Base-by-base conservation (phyloP, 2,329 filamentous ascomycete species). In the Colletotrichum coccodes region DNA sequence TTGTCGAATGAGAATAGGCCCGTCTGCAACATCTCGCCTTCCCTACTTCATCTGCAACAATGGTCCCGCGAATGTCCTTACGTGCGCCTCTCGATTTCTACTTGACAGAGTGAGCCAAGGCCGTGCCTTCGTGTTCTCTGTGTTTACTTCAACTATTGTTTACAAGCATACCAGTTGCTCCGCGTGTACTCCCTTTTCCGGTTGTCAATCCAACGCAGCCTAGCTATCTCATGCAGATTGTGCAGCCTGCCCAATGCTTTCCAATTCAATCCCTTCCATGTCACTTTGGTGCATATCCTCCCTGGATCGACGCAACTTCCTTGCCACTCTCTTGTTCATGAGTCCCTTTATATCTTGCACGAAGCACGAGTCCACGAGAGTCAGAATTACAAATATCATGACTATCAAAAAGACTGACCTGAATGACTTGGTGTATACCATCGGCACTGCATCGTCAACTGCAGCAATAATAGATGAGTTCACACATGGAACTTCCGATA, bases 401-500 rank as follows among this genome's bases (percentile, higher is more conserved):
- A 76, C 79, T 36, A 75, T 73, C 65, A 77, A 79, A 46, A 82
- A 86, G 1, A 87, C 83, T 4, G 79, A 78, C 62, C 76, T 75
- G 73, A 86, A 85, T 3, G 81, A 80, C n/a, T 77, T 64, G 6
- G 77, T 73, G 72, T 86, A 84, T n/a, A 82, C 82, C 12, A 76
- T 74, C 70, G 80, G 79, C 9, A 80, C 69, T 26, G 81, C 79
- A 0, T 69, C 63, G 2, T 70, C 75, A 0, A 82, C 80, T 0
- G 79, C 79, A 3, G 64, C 72, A 32, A 75, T 71, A 46, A 83
- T 76, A n/a, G 72, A 68, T 0, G 76, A 60, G 14, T 73, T 81
- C 23, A 83, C 77, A 3, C 76, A 78, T 0, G 78, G 78, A 0
- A 83, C 79, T 6, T 64, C 62, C 1, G 74, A 74, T 59, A 78